A percentile compares a stretch with the other conserved stretches of the same genome.
phyloP scores from a whole-genome alignment of 208 protist species.

The Acanthamoeba castellanii region DNA sequence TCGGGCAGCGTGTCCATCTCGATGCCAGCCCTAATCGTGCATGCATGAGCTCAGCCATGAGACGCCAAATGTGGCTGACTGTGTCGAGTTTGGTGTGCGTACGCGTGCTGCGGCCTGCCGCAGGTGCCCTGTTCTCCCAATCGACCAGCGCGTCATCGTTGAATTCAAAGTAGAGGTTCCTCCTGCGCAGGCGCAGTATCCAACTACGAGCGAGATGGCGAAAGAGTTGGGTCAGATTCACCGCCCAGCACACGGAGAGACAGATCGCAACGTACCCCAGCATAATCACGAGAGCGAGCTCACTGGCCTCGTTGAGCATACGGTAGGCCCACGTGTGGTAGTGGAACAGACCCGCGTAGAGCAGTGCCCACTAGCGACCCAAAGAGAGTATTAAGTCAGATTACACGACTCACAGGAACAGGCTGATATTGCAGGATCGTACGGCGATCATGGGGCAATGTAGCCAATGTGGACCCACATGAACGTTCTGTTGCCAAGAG shows the following conservation, averaged over 20 bases:
- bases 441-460: slow-evolving; percentile 19
- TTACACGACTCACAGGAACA: neutral
- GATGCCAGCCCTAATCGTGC: neutral
- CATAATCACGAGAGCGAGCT: neutral
- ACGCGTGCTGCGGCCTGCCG: neutral
- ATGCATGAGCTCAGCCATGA: neutral
- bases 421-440: neutral
- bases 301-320: slow-evolving; percentile 24
- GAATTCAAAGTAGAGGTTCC: slow-evolving; percentile 34
- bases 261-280: neutral
- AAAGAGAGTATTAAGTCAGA: neutral
- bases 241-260: neutral
- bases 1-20: neutral
- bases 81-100: neutral
- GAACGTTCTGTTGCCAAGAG: neutral
- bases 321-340: slow-evolving; percentile 41
- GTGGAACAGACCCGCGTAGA: slow-evolving; percentile 11
- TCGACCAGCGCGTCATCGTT: slow-evolving; percentile 1
- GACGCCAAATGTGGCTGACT: neutral
- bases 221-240: neutral
- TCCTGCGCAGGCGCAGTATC: slow-evolving; percentile 12
- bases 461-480: neutral
- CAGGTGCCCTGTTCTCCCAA: neutral
- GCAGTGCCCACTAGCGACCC: neutral
- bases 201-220: neutral